Conservation (phyloP, 1,284 basidiomycete species). For the Apiotrichum domesticum region DNA sequence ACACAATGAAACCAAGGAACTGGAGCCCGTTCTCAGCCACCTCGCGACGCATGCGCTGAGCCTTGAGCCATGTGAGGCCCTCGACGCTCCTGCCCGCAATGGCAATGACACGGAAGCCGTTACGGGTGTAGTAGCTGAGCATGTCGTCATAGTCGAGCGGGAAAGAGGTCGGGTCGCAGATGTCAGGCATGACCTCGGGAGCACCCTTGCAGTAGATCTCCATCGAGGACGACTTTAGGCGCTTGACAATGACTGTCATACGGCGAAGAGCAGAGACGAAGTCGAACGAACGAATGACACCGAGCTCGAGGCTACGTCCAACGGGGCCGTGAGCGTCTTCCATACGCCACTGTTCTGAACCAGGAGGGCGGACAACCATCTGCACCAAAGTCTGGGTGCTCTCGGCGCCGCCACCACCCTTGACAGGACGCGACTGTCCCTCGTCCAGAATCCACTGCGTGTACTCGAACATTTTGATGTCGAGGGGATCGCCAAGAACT, state of each 20-base stretch:
- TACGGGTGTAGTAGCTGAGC: constrained; percentile 92
- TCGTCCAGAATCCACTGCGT: constrained; percentile 96
- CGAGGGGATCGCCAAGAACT: constrained; percentile 89
- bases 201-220: constrained; percentile 98
- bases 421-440: constrained; percentile 57
- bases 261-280: constrained; percentile 88
- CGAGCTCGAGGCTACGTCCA: constrained; percentile 79
- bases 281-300: constrained; percentile 93
- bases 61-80: constrained; percentile 92
- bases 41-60: constrained; percentile 92
- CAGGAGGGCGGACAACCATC: constrained; percentile 91
- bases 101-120: constrained; percentile 96
- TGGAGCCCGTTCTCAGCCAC: constrained; percentile 86
- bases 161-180: constrained; percentile 83
- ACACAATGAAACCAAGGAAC: constrained; percentile 94
- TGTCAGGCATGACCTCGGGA: constrained; percentile 94
- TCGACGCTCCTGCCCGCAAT: constrained; percentile 95
- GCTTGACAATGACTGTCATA: constrained; percentile 97
- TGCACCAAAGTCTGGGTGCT: constrained; percentile 89
- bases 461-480: constrained; percentile 96
- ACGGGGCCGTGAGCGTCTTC: constrained; percentile 78
- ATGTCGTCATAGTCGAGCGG: constrained; percentile 96
- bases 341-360: constrained; percentile 76
- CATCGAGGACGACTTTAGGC: constrained; percentile 89
- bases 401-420: constrained; percentile 52